These are phyloP conservation scores for Trichoderma pleuroti DNA, from an alignment of 2,329 filamentous ascomycete genomes.

Conservation along the genomic window DNA sequence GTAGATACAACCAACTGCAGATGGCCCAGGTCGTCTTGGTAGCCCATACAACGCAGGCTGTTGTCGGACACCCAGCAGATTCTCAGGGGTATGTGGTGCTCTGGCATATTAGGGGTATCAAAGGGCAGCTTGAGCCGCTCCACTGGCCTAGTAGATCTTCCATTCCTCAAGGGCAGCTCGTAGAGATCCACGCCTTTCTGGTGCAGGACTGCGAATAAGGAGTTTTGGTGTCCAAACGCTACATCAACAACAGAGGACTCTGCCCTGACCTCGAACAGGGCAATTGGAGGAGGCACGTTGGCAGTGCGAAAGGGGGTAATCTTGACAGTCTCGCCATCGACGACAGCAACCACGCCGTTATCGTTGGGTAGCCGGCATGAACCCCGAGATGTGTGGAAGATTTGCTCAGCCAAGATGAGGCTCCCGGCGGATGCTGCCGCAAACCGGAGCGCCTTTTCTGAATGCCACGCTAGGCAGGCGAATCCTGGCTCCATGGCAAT, in stretches of 20 bases:
- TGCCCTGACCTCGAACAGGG: constrained; percentile 67
- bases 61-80: constrained; percentile 30
- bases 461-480: constrained; percentile 66
- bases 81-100: constrained; percentile 31
- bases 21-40: constrained; percentile 27
- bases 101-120: constrained; percentile 24
- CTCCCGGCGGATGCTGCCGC: constrained; percentile 50
- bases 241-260: constrained; percentile 68
- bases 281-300: constrained; percentile 91
- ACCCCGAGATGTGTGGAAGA: constrained; percentile 65
- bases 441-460: constrained; percentile 74
- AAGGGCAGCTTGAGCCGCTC: constrained; percentile 41
- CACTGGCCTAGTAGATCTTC: constrained; percentile 45
- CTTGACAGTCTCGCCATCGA: constrained; percentile 77
- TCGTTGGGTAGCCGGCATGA: constrained; percentile 70
- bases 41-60: constrained; percentile 33
- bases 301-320: constrained; percentile 80
- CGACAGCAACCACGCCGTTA: constrained; percentile 73
- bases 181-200: constrained; percentile 64
- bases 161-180: constrained; percentile 61
- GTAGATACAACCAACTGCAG: constrained; percentile 26
- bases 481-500: constrained; percentile 43
- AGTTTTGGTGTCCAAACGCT: constrained; percentile 63
- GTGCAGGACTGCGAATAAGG: constrained; percentile 69
- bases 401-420: constrained; percentile 61